These are phyloP conservation scores for Sclerotinia glacialis DNA, from an alignment of 2,329 filamentous ascomycete species.

Conservation along the genomic window DNA sequence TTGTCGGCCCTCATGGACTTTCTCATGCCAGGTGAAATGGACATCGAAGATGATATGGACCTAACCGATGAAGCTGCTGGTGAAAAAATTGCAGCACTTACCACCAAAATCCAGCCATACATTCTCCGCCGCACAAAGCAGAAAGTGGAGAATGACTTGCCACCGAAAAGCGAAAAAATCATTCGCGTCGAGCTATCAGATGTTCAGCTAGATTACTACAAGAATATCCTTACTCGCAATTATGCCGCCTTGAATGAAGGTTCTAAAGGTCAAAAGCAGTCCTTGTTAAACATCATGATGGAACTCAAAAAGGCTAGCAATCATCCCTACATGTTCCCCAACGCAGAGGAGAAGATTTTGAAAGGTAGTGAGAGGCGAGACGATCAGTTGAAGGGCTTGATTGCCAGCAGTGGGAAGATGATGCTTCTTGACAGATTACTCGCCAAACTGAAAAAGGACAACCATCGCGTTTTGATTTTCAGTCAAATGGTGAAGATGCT, in stretches of 20 bases:
- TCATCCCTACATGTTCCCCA: slow-evolving; percentile 96
- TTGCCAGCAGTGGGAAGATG: slow-evolving; percentile 98
- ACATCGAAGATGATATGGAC: slow-evolving; percentile 90
- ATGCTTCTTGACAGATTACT: slow-evolving; percentile 97
- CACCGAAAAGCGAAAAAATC: slow-evolving; percentile 97
- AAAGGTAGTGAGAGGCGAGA: slow-evolving; percentile 78
- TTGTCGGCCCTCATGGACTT: slow-evolving; percentile 92
- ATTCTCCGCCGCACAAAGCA: slow-evolving; percentile 96
- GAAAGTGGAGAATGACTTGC: slow-evolving; percentile 93
- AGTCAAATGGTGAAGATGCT: slow-evolving; percentile 99
- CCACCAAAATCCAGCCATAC: slow-evolving; percentile 83
- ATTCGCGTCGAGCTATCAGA: slow-evolving; percentile 96
- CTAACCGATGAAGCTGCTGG: slow-evolving; percentile 77
- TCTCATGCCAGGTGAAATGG: slow-evolving; percentile 88
- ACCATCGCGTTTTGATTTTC: slow-evolving; percentile 95
- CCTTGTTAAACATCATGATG: slow-evolving; percentile 98
- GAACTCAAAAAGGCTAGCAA: slow-evolving; percentile 99
- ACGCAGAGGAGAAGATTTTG: slow-evolving; percentile 85
- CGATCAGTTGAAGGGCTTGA: slow-evolving; percentile 86
- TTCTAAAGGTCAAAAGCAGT: slow-evolving; percentile 87
- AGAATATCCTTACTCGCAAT: slow-evolving; percentile 96
- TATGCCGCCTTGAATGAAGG: slow-evolving; percentile 92
- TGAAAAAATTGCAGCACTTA: slow-evolving; percentile 81
- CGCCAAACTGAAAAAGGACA: slow-evolving; percentile 87
- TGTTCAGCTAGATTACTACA: slow-evolving; percentile 96